Percentiles rank a stretch among this genome's conserved stretches.
Conservation (phyloP, 345 rosid genomes). For the Eucalyptus urophylla region DNA sequence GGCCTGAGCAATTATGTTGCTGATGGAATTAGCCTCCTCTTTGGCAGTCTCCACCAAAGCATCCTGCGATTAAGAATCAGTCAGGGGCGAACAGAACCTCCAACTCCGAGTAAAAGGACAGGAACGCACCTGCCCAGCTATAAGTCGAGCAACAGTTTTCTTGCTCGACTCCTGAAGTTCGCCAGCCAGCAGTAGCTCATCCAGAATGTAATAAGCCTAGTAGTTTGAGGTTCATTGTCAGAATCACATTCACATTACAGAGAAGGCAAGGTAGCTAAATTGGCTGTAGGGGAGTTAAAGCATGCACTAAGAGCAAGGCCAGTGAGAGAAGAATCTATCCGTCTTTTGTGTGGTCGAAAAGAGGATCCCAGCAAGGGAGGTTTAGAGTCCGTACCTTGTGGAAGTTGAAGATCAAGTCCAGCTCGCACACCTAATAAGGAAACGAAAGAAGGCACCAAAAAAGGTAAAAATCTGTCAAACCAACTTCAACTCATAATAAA, state of each 20-base stretch:
- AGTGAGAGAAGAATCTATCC: background rate
- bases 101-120: background rate
- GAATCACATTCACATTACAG: background rate
- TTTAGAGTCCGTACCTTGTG: conserved; percentile 50
- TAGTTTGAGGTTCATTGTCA: background rate
- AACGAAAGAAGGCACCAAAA: background rate
- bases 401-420: conserved; percentile 92
- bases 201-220: conserved; percentile 86
- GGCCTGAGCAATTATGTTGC: conserved; percentile 90
- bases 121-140: conserved; percentile 62
- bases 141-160: conserved; percentile 74
- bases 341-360: background rate
- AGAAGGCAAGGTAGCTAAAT: background rate
- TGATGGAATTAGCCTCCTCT: conserved; percentile 85
- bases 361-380: background rate
- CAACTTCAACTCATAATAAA: background rate
- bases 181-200: conserved; percentile 85
- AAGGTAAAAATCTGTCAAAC: background rate
- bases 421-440: conserved; percentile 64
- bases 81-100: background rate
- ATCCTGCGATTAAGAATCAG: conserved; percentile 31
- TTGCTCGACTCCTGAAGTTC: conserved; percentile 98
- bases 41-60: conserved; percentile 90
- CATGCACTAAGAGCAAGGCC: background rate
- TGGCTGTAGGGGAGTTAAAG: background rate